Conservation (phyloP, 495 filamentous ascomycete species). For the Neurospora sp. region DNA sequence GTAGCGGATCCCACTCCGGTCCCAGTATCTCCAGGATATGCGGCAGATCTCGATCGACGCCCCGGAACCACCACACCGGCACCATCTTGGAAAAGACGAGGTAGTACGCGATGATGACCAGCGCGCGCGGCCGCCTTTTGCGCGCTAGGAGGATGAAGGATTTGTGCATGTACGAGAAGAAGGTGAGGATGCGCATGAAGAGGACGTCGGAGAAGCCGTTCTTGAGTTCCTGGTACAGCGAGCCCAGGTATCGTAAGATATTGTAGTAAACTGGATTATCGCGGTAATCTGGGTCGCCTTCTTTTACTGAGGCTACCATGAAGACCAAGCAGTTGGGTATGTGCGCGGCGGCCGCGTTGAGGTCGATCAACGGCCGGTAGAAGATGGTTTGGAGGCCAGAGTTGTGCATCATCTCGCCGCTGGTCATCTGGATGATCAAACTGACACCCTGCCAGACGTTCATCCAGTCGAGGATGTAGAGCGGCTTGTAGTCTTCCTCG, state of each 20-base stretch:
- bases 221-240: conserved; percentile 32
- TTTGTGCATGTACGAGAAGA: conserved; percentile 37
- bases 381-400: conserved; percentile 28
- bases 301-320: conserved; percentile 29
- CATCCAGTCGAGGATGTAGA: conserved; percentile 38
- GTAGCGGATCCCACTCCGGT: conserved; percentile 21
- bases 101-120: conserved; percentile 40
- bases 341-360: conserved; percentile 21
- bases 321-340: conserved; percentile 33
- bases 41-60: conserved; percentile 29
- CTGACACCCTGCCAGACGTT: conserved; percentile 37
- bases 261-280: conserved; percentile 24
- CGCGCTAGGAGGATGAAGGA: conserved; percentile 42
- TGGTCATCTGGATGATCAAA: conserved; percentile 27
- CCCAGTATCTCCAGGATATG: conserved; percentile 29
- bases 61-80: conserved; percentile 35
- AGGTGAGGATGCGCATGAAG: conserved; percentile 30
- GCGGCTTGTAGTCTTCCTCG: conserved; percentile 16
- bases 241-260: conserved; percentile 31
- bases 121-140: conserved; percentile 42
- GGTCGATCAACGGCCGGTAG: conserved; percentile 28
- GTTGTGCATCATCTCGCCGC: conserved; percentile 7
- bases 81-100: conserved; percentile 29
- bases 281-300: conserved; percentile 17
- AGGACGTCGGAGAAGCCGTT: conserved; percentile 27